Evolutionary conservation across 495 filamentous ascomycete species (phyloP), one percentile per base, ranked within the genome.

Genomic region (Xylaria sp.): DNA sequence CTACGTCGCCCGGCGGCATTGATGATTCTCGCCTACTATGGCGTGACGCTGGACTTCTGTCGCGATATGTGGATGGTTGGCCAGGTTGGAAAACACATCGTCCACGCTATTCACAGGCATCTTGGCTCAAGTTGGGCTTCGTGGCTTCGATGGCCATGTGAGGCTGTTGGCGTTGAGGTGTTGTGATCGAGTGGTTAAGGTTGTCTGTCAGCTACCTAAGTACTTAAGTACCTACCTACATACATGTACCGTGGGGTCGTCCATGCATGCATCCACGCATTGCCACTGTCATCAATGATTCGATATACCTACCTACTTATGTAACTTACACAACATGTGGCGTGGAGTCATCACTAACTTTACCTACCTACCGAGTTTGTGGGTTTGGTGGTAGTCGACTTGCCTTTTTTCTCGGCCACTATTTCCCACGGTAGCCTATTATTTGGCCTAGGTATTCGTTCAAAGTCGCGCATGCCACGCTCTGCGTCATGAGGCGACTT

Each of bases 371-470:
- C n/a, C n/a, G n/a, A n/a, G 12, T 19, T 64, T 62, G 37, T 43
- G 3, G 19, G 21, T 63, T 29, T 19, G 21, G 17, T 12, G 40
- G 11, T 40, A 26, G 33, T 11, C 17, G n/a, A 88, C 50, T 21
- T 4, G 21, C 50, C 24, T 53, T 53, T 46, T 5, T 46, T 17
- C 43, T 1, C n/a, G n/a, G 43, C 2, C 43, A 46, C 43, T 5
- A n/a, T 46, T 24, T 53, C 50, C 50, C 24, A 26, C 50, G 1
- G 12, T 53, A 26, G 50, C n/a, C 50, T 53, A 26, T n/a, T n/a
- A n/a, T n/a, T n/a, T n/a, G n/a, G n/a, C n/a, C n/a, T n/a, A n/a
- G n/a, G n/a, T n/a, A n/a, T 29, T 29, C 26, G 41, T 46, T n/a
- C 17, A 46, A 43, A 1, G 41, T 5, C 15, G 12, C 12, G 41